Evolutionary conservation across 305 asterid genomes (phyloP).

Genomic region (Plantago rigida): DNA sequence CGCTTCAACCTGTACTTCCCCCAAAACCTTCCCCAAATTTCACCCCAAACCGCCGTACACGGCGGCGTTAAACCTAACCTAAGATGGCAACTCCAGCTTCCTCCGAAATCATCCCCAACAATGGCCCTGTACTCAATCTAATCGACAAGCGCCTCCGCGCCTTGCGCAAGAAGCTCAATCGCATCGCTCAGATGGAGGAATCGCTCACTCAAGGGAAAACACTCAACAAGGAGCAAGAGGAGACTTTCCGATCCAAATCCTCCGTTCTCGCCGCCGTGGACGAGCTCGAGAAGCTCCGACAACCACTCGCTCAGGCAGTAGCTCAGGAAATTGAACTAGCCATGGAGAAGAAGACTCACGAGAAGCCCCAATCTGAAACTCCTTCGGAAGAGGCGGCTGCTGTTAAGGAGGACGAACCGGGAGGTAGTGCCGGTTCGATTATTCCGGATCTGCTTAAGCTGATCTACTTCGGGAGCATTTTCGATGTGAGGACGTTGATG

Average conservation of each 20-base stretch:
- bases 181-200: constrained; percentile 72
- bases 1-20: background rate
- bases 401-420: background rate
- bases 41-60: background rate
- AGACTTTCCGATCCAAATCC: constrained; percentile 56
- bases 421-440: constrained; percentile 1
- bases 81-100: constrained; percentile 29
- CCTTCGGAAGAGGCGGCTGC: constrained; percentile 5
- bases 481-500: constrained; percentile 54
- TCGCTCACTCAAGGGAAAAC: constrained; percentile 53
- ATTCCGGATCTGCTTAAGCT: constrained; percentile 61
- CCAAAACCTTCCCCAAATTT: background rate
- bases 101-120: constrained; percentile 35
- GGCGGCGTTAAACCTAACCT: no score
- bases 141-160: constrained; percentile 76
- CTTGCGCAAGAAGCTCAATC: constrained; percentile 56
- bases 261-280: constrained; percentile 49
- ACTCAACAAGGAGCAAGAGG: constrained; percentile 71
- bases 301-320: constrained; percentile 50
- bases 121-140: constrained; percentile 58
- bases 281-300: constrained; percentile 67
- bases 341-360: background rate
- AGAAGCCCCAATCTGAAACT: constrained; percentile 4
- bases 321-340: constrained; percentile 41
- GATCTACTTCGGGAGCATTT: constrained; percentile 65